These are phyloP conservation scores for Rhododendron molle DNA, from an alignment of 148 eudicot genomes.

Conservation along the genomic window DNA sequence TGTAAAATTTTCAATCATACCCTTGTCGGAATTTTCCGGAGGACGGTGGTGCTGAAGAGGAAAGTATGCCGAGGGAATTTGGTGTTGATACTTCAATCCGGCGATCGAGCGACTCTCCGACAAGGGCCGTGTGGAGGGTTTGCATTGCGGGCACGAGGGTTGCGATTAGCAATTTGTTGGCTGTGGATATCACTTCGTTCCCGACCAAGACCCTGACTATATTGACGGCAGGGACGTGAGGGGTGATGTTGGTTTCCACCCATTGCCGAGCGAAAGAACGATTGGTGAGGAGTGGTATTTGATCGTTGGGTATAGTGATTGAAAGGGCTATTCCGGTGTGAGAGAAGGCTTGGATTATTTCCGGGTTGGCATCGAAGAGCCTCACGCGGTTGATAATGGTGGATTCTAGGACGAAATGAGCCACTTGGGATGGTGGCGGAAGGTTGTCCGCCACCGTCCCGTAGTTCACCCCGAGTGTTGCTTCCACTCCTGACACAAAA, in stretches of 20 bases:
- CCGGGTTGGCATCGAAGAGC: slow-evolving; percentile 49
- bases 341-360: slow-evolving; percentile 48
- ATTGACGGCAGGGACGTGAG: slow-evolving; percentile 40
- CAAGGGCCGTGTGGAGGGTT: slow-evolving; percentile 42
- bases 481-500: slow-evolving; percentile 26
- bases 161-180: slow-evolving; percentile 31
- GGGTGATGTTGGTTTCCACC: slow-evolving; percentile 34
- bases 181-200: slow-evolving; percentile 59
- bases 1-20: slow-evolving; percentile 31
- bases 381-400: slow-evolving; percentile 56
- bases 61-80: slow-evolving; percentile 53
- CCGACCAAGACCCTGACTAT: slow-evolving; percentile 57
- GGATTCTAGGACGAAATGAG: slow-evolving; percentile 39
- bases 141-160: slow-evolving; percentile 62
- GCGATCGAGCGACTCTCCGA: slow-evolving; percentile 28
- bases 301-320: slow-evolving; percentile 49
- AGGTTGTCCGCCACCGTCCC: slow-evolving; percentile 64
- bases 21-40: slow-evolving; percentile 50
- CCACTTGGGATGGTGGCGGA: slow-evolving; percentile 52
- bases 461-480: slow-evolving; percentile 63
- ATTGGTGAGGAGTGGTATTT: slow-evolving; percentile 45
- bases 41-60: slow-evolving; percentile 56
- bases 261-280: slow-evolving; percentile 43
- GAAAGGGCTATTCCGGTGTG: slow-evolving; percentile 46
- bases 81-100: slow-evolving; percentile 56